phyloP scores from a whole-genome alignment of 345 rosid species.

The Chamaenerion angustifolium region DNA sequence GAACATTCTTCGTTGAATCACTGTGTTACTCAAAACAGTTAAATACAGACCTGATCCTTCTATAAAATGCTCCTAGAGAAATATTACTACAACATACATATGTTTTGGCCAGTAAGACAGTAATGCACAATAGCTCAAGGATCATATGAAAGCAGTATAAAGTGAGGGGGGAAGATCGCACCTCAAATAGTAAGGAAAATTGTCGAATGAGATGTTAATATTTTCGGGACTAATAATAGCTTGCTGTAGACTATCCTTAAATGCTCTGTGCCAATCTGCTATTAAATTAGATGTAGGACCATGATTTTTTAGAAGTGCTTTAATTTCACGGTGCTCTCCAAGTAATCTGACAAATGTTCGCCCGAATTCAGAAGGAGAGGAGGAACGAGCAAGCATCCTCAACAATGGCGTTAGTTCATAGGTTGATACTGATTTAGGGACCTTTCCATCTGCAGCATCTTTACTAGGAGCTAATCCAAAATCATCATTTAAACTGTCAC shows the following conservation, averaged over 20 bases:
- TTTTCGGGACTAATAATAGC: constrained; percentile 49
- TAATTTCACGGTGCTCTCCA: constrained; percentile 46
- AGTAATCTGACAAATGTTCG: constrained; percentile 49
- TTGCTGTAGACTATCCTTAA: constrained; percentile 55
- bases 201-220: constrained; percentile 65
- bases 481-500: constrained; percentile 29
- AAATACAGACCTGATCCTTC: not conserved
- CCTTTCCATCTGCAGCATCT: constrained; percentile 40
- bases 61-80: too few relatives aligned
- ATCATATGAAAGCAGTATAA: too few relatives aligned
- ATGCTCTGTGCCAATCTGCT: constrained; percentile 52
- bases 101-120: too few relatives aligned
- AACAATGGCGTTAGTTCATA: constrained; percentile 56
- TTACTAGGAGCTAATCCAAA: constrained; percentile 10
- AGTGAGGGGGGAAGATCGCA: constrained; percentile 9
- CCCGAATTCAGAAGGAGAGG: constrained; percentile 31
- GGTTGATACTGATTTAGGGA: constrained; percentile 24
- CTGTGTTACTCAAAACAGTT: constrained; percentile 27
- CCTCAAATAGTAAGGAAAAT: constrained; percentile 86
- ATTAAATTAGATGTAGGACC: constrained; percentile 32
- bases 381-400: constrained; percentile 48
- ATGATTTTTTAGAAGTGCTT: constrained; percentile 32
- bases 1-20: constrained; percentile 74
- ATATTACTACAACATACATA: too few relatives aligned
- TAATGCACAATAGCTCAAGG: too few relatives aligned